These are phyloP conservation scores for Glycine soja DNA, from an alignment of 306 rosid species.

Conservation along the genomic window DNA sequence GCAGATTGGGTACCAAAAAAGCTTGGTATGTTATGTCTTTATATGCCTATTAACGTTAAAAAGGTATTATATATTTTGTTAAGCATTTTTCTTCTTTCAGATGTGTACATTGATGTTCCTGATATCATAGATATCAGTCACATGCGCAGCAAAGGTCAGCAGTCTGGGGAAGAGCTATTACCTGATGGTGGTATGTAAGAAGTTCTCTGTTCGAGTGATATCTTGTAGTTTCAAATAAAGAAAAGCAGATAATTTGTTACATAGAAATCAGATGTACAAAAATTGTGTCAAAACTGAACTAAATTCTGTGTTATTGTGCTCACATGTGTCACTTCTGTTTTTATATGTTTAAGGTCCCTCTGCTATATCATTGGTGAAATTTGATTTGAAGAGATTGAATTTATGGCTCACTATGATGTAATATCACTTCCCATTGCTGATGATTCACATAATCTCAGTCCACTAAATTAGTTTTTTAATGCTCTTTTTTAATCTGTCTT, in stretches of 20 bases:
- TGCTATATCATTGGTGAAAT: not conserved
- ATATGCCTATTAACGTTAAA: not conserved
- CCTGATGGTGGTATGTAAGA: slow-evolving; percentile 75
- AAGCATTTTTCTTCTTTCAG: slow-evolving; percentile 55
- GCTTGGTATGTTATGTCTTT: slow-evolving; percentile 67
- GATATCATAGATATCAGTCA: slow-evolving; percentile 92
- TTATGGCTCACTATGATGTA: slow-evolving; percentile 12
- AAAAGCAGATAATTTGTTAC: not conserved
- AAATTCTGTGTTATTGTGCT: not conserved
- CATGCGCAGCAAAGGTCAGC: slow-evolving; percentile 86
- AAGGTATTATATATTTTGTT: slow-evolving; percentile 5
- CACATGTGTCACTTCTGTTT: not conserved
- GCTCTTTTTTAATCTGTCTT: not conserved
- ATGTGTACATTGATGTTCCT: slow-evolving; percentile 95
- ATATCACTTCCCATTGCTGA: slow-evolving; percentile 1
- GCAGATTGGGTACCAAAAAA: slow-evolving; percentile 98
- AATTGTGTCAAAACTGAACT: slow-evolving; percentile 1
- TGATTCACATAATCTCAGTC: not conserved
- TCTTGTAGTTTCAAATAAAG: slow-evolving; percentile 15
- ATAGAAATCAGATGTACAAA: not conserved
- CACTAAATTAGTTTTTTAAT: slow-evolving; percentile 4
- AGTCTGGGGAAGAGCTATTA: slow-evolving; percentile 80
- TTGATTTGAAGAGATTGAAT: not conserved
- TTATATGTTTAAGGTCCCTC: slow-evolving; percentile 4
- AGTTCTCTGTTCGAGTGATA: slow-evolving; percentile 25